Evolutionary conservation across 305 asterid species (phyloP), one percentile per base, ranked within the genome.

Genomic region (Solanum aculeatissimum): DNA sequence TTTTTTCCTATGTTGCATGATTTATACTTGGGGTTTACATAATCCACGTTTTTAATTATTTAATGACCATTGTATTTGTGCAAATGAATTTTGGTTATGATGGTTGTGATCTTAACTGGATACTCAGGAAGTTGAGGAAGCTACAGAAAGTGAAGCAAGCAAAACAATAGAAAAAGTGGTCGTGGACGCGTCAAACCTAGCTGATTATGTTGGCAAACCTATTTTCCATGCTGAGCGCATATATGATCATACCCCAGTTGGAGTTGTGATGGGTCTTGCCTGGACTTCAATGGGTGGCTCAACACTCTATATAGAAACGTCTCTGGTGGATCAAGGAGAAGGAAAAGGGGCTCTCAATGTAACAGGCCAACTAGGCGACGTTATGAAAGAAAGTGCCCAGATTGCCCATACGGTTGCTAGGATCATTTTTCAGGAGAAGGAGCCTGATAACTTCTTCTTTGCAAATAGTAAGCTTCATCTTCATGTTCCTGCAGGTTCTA

Each of bases 271-370:
- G 99, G 98, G 99, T 83, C 97, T 97, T 84, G 98, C 99, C 69
- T 97, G 99, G 99, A 97, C 99, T 1, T 89, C 99, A 84, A 97
- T 97, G 99, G 99, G 99, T 63, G 99, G 99, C 32, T 97, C 99
- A 16, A 97, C 99, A 1, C 92, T 97, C 69, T 97, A 97, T 87
- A 90, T 97, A 49, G 99, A 97, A 83, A 97, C 99, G 45, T 83
- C 91, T 49, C 86, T 55, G 23, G 90, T 92, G 8, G 98, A 94
- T 93, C 96, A 95, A 90, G 98, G 95, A 11, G 99, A 97, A 68
- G 98, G 97, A 45, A 95, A 97, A 91, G 98, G 99, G 69, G 88
- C 86, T 57, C 94, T 97, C 77, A 91, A 87, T 83, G 89, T 90
- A 62, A 97, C 98, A 0, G 99, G 99, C 65, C 99, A 97, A 81